phyloP scores from a whole-genome alignment of 2,329 filamentous ascomycete genomes.

The Ophiostoma ulmi region DNA sequence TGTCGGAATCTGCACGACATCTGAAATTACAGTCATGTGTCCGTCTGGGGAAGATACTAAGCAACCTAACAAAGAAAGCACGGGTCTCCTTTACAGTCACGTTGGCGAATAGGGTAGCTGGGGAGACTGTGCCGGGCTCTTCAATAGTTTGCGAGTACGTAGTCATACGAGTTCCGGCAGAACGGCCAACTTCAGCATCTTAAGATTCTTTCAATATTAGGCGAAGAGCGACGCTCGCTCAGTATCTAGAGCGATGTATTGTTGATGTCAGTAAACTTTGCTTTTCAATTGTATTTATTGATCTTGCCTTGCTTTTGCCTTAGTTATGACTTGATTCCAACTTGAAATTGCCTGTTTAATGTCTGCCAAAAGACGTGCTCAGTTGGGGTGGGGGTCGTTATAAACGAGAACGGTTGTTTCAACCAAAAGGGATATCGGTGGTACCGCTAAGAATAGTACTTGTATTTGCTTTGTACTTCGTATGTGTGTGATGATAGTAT shows the following conservation, averaged over 20 bases:
- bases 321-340: too few species aligned
- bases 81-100: not conserved
- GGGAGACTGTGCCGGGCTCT: not conserved
- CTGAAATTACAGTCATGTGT: not conserved
- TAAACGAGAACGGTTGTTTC: not conserved
- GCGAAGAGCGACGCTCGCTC: not conserved
- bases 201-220: not conserved
- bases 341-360: too few species aligned
- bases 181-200: not conserved
- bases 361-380: not conserved
- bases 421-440: conserved; percentile 2
- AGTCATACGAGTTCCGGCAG: conserved; percentile 3
- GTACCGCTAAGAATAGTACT: not conserved
- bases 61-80: not conserved
- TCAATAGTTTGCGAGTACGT: not conserved
- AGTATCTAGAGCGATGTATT: not conserved
- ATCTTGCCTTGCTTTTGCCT: not conserved
- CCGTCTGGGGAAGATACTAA: not conserved
- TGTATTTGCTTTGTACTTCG: not conserved
- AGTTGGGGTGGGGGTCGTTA: not conserved
- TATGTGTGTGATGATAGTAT: not conserved
- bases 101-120: not conserved
- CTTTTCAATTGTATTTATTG: too few species aligned
- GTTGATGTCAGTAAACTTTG: not conserved
- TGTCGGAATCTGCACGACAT: not conserved